Percentiles rank a stretch among this genome's conserved stretches.
Evolutionary conservation across 495 filamentous ascomycete species (phyloP).

Genomic region (Penicillium dipodomyicola): DNA sequence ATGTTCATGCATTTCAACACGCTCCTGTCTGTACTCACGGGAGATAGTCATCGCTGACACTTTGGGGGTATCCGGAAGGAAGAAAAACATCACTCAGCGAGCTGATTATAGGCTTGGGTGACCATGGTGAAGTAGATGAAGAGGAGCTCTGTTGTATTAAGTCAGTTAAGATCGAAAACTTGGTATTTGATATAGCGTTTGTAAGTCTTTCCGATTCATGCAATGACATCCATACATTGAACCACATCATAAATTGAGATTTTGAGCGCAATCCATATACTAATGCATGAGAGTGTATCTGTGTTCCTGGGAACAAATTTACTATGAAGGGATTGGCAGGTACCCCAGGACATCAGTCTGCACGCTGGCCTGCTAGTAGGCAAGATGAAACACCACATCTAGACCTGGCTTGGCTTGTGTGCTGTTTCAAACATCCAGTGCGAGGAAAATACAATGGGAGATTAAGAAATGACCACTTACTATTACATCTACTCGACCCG

Average conservation of each 20-base stretch:
- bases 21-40: slow-evolving; percentile 49
- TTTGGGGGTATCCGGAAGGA: slow-evolving; percentile 89
- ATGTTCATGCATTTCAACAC: not conserved
- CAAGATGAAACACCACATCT: not conserved
- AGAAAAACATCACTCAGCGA: slow-evolving; percentile 63
- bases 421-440: not conserved
- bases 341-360: not conserved
- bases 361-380: not conserved
- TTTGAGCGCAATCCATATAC: not conserved
- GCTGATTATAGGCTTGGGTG: slow-evolving; percentile 27
- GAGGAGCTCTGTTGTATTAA: slow-evolving; percentile 10
- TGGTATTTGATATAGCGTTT: not conserved
- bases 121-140: slow-evolving; percentile 29
- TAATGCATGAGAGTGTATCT: not conserved
- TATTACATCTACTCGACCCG: slow-evolving; percentile 35
- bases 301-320: not conserved
- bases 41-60: slow-evolving; percentile 86
- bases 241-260: too few species aligned
- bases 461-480: slow-evolving; percentile 25
- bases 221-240: not conserved
- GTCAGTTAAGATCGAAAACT: not conserved
- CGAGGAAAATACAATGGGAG: not conserved
- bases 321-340: not conserved
- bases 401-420: not conserved
- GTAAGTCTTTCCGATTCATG: not conserved